phyloP scores from a whole-genome alignment of 164 flowering plant genomes.

The Dillenia suffruticosa region DNA sequence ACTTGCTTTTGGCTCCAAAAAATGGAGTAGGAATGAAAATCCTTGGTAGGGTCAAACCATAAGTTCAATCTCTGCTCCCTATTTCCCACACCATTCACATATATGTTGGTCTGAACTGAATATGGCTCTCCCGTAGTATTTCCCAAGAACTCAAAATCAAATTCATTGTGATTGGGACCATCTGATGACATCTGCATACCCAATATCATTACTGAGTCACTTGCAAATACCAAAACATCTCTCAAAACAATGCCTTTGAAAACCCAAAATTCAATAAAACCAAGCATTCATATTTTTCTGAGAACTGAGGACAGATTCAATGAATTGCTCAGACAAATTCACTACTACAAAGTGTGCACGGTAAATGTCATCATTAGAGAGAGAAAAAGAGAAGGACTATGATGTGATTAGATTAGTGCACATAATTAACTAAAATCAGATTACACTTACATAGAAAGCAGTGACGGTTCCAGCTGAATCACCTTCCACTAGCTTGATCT shows the following conservation, averaged over 20 bases:
- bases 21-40: constrained; percentile 76
- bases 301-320: too few species aligned
- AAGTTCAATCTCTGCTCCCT: constrained; percentile 78
- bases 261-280: too few species aligned
- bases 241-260: too few species aligned
- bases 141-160: constrained; percentile 95
- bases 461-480: constrained; percentile 99
- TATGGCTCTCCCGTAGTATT: constrained; percentile 90
- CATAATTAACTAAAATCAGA: background rate
- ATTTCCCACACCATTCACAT: constrained; percentile 91
- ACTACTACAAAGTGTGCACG: background rate
- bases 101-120: constrained; percentile 80
- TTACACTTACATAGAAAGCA: constrained; percentile 78
- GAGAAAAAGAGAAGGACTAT: background rate
- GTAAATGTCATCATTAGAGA: background rate
- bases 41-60: constrained; percentile 92
- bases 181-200: constrained; percentile 86
- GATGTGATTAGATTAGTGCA: background rate
- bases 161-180: constrained; percentile 81
- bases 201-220: background rate
- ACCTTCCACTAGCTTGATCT: constrained; percentile 88
- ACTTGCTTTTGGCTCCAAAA: constrained; percentile 84
- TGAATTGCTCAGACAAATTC: background rate
- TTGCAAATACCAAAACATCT: background rate
- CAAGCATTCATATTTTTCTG: too few species aligned